Conservation (phyloP, 2,329 filamentous ascomycete species). For the Westerdykella aurantiaca region DNA sequence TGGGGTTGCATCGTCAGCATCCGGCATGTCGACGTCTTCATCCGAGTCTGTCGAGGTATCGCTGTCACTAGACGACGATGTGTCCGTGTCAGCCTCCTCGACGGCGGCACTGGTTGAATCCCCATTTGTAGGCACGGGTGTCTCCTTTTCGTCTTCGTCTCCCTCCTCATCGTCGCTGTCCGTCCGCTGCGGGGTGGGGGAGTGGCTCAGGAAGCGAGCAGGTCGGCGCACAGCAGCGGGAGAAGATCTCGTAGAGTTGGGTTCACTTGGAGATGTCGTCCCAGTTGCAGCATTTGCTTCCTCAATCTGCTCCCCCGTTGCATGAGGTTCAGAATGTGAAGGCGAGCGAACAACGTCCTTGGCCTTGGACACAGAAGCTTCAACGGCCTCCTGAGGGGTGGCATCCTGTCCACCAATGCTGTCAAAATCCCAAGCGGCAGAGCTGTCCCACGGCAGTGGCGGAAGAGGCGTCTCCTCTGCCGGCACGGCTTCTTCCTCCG, state of each 20-base stretch:
- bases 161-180: conserved; percentile 16
- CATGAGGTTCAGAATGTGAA: background rate
- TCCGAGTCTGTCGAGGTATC: conserved; percentile 5
- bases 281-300: conserved; percentile 6
- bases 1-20: background rate
- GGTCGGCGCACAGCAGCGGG: conserved; percentile 14
- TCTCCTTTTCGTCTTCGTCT: conserved; percentile 3
- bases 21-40: conserved; percentile 7
- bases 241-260: conserved; percentile 16
- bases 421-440: background rate
- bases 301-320: conserved; percentile 2
- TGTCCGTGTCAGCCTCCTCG: conserved; percentile 7
- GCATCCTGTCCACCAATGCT: background rate
- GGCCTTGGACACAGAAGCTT: background rate
- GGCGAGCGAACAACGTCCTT: background rate
- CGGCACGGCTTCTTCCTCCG: background rate
- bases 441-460: too few species aligned
- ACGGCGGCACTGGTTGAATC: background rate
- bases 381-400: background rate
- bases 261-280: conserved; percentile 12
- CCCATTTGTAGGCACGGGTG: background rate
- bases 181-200: conserved; percentile 17
- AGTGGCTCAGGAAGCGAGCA: conserved; percentile 19
- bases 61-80: conserved; percentile 8
- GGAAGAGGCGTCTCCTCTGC: too few species aligned